These are phyloP conservation scores for Prunus fruticosa DNA, from an alignment of 306 rosid species.

Conservation along the genomic window DNA sequence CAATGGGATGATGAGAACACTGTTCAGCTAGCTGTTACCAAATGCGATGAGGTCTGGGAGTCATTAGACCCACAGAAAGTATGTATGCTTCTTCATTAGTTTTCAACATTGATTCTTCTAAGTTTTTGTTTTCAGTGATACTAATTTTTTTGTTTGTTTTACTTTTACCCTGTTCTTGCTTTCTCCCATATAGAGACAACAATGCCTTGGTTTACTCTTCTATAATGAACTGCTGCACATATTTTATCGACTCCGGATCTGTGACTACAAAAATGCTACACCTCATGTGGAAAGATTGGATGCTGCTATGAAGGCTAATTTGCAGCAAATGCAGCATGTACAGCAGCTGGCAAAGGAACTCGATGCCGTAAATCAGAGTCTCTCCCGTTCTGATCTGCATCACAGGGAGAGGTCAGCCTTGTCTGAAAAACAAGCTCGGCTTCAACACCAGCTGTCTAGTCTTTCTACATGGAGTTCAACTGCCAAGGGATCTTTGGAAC, in stretches of 20 bases:
- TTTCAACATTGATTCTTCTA: constrained; percentile 10
- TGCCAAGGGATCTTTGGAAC: constrained; percentile 61
- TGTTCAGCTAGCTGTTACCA: constrained; percentile 78
- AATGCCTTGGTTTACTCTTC: constrained; percentile 78
- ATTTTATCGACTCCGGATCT: constrained; percentile 81
- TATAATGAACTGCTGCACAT: constrained; percentile 87
- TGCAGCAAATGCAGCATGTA: constrained; percentile 60
- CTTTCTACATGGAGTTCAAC: constrained; percentile 43
- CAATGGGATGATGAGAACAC: constrained; percentile 80
- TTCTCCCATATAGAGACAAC: constrained; percentile 49
- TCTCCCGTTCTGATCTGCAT: constrained; percentile 74
- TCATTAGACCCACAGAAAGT: constrained; percentile 66
- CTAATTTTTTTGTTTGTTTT: constrained; percentile 20
- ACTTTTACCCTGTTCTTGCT: neutral
- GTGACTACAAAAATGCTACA: constrained; percentile 95
- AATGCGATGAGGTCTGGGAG: constrained; percentile 77
- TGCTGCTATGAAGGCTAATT: constrained; percentile 84
- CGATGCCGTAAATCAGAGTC: constrained; percentile 71
- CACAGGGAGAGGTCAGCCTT: constrained; percentile 77
- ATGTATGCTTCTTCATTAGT: constrained; percentile 33
- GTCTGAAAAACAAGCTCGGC: constrained; percentile 69
- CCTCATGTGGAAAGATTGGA: constrained; percentile 86
- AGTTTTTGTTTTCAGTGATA: neutral
- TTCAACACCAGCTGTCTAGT: constrained; percentile 60
- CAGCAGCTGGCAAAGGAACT: constrained; percentile 71